phyloP scores from a whole-genome alignment of 2,329 filamentous ascomycete species.

The Pseudocercospora fuligena region DNA sequence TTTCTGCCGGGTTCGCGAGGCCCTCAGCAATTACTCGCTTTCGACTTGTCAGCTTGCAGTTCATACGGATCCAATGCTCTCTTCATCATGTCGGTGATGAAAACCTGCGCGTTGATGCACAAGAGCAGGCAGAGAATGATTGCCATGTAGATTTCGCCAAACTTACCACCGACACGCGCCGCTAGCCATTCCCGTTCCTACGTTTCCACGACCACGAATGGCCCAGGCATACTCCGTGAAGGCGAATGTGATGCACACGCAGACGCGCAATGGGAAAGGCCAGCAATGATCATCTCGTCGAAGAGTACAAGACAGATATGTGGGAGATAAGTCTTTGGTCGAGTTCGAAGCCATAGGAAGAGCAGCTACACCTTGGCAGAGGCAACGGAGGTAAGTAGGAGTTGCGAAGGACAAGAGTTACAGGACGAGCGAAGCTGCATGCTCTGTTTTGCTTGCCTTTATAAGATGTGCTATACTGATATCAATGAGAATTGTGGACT shows the following conservation, averaged over 20 bases:
- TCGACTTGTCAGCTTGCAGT: neutral
- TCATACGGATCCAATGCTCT: neutral
- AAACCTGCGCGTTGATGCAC: neutral
- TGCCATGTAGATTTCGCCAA: neutral
- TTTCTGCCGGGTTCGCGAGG: neutral
- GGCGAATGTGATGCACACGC: neutral
- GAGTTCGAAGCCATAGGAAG: no score
- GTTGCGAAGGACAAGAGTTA: neutral
- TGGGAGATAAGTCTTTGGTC: neutral
- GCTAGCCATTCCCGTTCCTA: neutral
- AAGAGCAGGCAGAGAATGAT: neutral
- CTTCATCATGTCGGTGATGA: neutral
- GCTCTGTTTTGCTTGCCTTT: neutral
- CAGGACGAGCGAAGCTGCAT: neutral
- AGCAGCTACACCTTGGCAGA: no score
- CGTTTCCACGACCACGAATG: neutral
- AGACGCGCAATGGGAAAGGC: neutral
- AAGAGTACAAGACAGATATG: neutral
- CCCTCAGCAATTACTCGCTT: neutral
- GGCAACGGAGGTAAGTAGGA: no score
- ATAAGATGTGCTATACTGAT: neutral
- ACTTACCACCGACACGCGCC: neutral
- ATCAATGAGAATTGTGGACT: neutral
- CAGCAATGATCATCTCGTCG: neutral
- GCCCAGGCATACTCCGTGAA: neutral